Conservation (phyloP, 768 basidiomycete genomes). For the Boletus sp. region DNA sequence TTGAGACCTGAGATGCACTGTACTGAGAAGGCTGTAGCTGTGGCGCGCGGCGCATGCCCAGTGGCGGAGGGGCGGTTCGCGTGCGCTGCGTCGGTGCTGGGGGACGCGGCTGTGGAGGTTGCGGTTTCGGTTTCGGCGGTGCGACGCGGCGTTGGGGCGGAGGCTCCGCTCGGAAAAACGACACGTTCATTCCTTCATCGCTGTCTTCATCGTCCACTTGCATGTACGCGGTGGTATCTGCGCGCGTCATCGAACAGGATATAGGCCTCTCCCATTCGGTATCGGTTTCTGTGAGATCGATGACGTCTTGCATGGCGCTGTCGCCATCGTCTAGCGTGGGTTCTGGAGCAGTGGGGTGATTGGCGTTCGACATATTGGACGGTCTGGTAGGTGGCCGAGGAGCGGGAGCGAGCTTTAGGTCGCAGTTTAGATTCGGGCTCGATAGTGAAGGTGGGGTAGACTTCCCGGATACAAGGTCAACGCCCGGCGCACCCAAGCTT, state of each 20-base stretch:
- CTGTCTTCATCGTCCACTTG: constrained; percentile 16
- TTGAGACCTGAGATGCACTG: constrained; percentile 19
- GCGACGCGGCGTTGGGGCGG: not conserved
- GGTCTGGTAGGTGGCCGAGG: not conserved
- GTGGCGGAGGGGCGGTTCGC: constrained; percentile 21
- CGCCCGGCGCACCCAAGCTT: not conserved
- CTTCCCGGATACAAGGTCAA: constrained; percentile 9
- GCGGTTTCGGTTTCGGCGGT: not conserved
- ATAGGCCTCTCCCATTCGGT: constrained; percentile 11
- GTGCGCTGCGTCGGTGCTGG: constrained; percentile 13
- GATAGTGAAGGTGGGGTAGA: constrained; percentile 13
- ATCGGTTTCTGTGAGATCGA: constrained; percentile 25
- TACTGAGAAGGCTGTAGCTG: constrained; percentile 22
- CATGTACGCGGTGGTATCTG: constrained; percentile 12
- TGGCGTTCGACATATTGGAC: not conserved
- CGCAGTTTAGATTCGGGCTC: constrained; percentile 9
- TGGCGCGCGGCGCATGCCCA: constrained; percentile 30
- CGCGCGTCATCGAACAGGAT: not conserved
- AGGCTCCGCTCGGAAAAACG: constrained; percentile 11
- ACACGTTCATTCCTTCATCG: constrained; percentile 18
- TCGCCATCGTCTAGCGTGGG: constrained; percentile 2
- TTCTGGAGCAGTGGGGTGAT: not conserved
- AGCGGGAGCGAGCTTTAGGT: constrained; percentile 4
- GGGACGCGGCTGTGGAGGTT: constrained; percentile 3
- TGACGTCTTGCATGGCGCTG: constrained; percentile 13